phyloP scores from a whole-genome alignment of 1,139 yeast genomes.

The Yamadazyma taylorii region DNA sequence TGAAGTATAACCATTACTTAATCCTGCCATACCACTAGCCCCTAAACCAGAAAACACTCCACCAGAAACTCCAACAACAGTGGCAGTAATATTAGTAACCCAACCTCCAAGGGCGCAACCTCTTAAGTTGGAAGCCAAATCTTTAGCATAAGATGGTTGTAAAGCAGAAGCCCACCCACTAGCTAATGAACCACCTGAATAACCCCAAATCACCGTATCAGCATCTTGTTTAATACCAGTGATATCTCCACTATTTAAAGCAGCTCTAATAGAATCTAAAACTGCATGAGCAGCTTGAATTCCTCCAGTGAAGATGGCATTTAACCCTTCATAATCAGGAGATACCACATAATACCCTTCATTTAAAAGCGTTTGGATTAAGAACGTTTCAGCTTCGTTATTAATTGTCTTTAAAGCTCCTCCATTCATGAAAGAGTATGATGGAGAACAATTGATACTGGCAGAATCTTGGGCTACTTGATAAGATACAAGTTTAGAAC shows the following conservation, averaged over 20 bases:
- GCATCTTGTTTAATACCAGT: constrained; percentile 26
- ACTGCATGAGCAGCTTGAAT: constrained; percentile 27
- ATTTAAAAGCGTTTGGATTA: constrained; percentile 25
- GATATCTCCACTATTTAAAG: constrained; percentile 19
- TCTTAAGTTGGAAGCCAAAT: constrained; percentile 21
- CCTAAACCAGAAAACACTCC: constrained; percentile 28
- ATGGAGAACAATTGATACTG: constrained; percentile 29
- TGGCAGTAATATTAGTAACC: constrained; percentile 28
- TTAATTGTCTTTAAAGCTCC: constrained; percentile 19
- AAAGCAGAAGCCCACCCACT: constrained; percentile 35
- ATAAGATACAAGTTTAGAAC: constrained; percentile 28
- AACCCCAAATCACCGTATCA: constrained; percentile 32
- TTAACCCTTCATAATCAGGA: constrained; percentile 36
- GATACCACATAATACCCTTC: constrained; percentile 33
- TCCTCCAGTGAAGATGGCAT: constrained; percentile 30
- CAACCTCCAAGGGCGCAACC: constrained; percentile 40
- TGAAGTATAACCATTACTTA: constrained; percentile 28
- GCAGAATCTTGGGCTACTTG: constrained; percentile 38
- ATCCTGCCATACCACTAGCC: constrained; percentile 29
- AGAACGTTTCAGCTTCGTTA: constrained; percentile 24
- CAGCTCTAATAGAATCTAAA: constrained; percentile 30
- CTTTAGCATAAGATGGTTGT: constrained; percentile 34
- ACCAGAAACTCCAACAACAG: constrained; percentile 26
- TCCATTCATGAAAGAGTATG: constrained; percentile 28
- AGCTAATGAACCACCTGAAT: constrained; percentile 38